A percentile compares a stretch with the other conserved stretches of the same genome.
Conservation (phyloP, 2,329 filamentous ascomycete species). For the Keithomyces neogunnii region DNA sequence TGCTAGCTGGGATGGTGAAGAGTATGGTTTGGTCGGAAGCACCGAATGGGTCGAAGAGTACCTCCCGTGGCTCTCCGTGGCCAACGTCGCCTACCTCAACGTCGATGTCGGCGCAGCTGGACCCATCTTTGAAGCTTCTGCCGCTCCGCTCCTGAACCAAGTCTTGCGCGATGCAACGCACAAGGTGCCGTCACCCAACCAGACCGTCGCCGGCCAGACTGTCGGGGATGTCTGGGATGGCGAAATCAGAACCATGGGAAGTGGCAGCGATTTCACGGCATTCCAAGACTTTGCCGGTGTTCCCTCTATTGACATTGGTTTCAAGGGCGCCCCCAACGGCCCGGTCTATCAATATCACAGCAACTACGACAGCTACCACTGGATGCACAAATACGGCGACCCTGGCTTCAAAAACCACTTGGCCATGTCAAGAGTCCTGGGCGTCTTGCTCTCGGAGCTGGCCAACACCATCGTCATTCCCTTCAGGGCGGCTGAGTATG, state of each 20-base stretch:
- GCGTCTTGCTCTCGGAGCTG: constrained; percentile 52
- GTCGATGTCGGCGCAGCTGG: constrained; percentile 69
- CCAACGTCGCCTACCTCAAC: constrained; percentile 77
- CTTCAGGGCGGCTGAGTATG: constrained; percentile 58
- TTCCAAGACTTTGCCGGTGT: constrained; percentile 67
- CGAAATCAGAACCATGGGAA: constrained; percentile 56
- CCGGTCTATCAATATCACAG: constrained; percentile 76
- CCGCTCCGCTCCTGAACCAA: constrained; percentile 69
- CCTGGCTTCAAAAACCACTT: constrained; percentile 57
- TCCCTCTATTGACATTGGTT: constrained; percentile 56
- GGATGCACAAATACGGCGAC: constrained; percentile 80
- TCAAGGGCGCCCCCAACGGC: constrained; percentile 33
- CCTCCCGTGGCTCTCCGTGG: constrained; percentile 65
- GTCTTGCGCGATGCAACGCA: constrained; percentile 59
- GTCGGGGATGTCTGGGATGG: constrained; percentile 62
- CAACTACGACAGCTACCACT: constrained; percentile 85
- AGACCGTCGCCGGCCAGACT: constrained; percentile 63
- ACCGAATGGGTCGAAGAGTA: constrained; percentile 94
- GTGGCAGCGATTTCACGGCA: constrained; percentile 65
- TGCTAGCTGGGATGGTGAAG: constrained; percentile 73
- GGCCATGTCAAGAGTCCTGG: constrained; percentile 57
- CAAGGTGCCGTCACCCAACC: constrained; percentile 63
- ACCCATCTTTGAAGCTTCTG: constrained; percentile 52
- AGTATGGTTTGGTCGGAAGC: constrained; percentile 78
- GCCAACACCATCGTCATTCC: constrained; percentile 53